These are phyloP conservation scores for Candida vaughaniae DNA, from an alignment of 805 yeast species.

Conservation along the genomic window DNA sequence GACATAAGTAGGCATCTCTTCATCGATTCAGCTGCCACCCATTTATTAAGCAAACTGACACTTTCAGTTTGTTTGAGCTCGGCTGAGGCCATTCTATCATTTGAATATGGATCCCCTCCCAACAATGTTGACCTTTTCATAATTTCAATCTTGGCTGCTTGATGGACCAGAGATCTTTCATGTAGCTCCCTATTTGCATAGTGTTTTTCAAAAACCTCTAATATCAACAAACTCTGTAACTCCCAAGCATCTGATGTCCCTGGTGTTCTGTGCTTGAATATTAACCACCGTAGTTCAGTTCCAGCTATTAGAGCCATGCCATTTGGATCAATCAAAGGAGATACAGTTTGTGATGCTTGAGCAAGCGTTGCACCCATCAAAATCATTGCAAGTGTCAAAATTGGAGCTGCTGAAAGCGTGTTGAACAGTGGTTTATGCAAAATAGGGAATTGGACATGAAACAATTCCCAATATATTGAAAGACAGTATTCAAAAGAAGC, in stretches of 20 bases:
- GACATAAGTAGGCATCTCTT: slow-evolving; percentile 8
- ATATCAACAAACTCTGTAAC: slow-evolving; percentile 4
- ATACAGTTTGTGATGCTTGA: neutral
- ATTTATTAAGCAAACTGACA: slow-evolving; percentile 4
- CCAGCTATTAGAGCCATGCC: slow-evolving; percentile 3
- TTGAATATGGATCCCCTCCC: slow-evolving; percentile 7
- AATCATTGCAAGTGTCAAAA: slow-evolving; percentile 9
- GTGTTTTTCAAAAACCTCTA: slow-evolving; percentile 8
- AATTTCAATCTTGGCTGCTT: slow-evolving; percentile 7
- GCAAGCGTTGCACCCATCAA: slow-evolving; percentile 10
- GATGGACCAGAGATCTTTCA: slow-evolving; percentile 7
- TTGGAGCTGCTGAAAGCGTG: slow-evolving; percentile 5
- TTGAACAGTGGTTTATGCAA: slow-evolving; percentile 9
- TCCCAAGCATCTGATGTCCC: slow-evolving; percentile 6
- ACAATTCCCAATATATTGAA: slow-evolving; percentile 1
- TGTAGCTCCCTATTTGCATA: slow-evolving; percentile 3
- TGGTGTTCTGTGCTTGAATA: slow-evolving; percentile 3
- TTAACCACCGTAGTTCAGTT: slow-evolving; percentile 6
- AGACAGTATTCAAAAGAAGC: slow-evolving; percentile 3
- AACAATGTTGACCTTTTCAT: slow-evolving; percentile 5
- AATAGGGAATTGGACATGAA: slow-evolving; percentile 4
- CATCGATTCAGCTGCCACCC: slow-evolving; percentile 12
- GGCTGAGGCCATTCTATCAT: neutral
- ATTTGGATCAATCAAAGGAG: slow-evolving; percentile 1
- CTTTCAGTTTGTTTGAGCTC: slow-evolving; percentile 1